phyloP scores from a whole-genome alignment of 2,329 filamentous ascomycete species.

The Colletotrichum cereale region DNA sequence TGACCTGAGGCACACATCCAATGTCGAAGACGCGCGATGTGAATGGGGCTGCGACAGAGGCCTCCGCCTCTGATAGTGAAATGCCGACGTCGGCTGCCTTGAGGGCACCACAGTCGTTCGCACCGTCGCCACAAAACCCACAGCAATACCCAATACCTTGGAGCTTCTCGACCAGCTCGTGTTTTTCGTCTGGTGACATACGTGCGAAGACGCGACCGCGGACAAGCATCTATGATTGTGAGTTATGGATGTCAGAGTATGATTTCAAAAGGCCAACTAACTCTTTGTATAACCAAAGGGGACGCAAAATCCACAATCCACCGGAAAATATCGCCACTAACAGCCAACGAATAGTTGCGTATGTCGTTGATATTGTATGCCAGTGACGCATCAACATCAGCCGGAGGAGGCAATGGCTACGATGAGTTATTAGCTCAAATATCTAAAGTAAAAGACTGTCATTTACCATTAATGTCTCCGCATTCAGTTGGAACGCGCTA shows the following conservation, averaged over 20 bases:
- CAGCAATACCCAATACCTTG: conserved; percentile 96
- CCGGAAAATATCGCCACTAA: conserved; percentile 94
- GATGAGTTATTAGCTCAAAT: conserved; percentile 24
- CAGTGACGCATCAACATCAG: conserved; percentile 82
- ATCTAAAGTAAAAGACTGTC: no score
- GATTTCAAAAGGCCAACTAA: conserved; percentile 52
- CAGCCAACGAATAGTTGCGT: conserved; percentile 87
- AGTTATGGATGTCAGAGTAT: not conserved
- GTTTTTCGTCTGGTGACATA: conserved; percentile 99
- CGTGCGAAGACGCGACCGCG: conserved; percentile 93
- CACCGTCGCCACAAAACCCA: conserved; percentile 97
- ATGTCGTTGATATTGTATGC: conserved; percentile 87
- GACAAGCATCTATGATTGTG: conserved; percentile 79
- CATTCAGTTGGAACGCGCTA: conserved; percentile 80
- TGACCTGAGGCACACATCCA: conserved; percentile 92
- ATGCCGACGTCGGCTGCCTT: conserved; percentile 99
- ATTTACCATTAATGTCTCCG: conserved; percentile 77
- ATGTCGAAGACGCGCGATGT: conserved; percentile 97
- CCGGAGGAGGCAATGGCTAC: conserved; percentile 78
- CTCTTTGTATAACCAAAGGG: conserved; percentile 79
- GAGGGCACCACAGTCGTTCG: conserved; percentile 95
- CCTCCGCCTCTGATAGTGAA: conserved; percentile 95
- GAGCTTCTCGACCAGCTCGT: conserved; percentile 96
- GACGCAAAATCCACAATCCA: conserved; percentile 95
- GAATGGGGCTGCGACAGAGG: conserved; percentile 97